phyloP scores from a whole-genome alignment of 1,139 yeast genomes.

The Kazachstania sp. region DNA sequence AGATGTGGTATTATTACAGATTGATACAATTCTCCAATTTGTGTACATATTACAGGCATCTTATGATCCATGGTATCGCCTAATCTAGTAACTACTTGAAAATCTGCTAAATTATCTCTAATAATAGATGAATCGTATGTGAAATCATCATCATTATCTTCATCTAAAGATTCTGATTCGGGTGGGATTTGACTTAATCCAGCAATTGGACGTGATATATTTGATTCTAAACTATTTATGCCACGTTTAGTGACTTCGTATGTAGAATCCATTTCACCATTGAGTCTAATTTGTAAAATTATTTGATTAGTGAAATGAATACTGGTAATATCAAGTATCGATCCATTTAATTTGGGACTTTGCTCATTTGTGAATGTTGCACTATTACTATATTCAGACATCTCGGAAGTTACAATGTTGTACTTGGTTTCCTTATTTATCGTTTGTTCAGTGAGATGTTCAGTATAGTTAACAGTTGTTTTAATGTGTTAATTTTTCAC shows the following conservation, averaged over 20 bases:
- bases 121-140: slow-evolving; percentile 14
- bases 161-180: slow-evolving; percentile 7
- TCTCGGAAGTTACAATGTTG: no score
- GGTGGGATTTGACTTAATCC: slow-evolving; percentile 5
- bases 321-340: slow-evolving; percentile 11
- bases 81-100: slow-evolving; percentile 21
- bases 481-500: no score
- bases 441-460: no score
- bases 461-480: no score
- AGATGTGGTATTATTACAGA: slow-evolving; percentile 18
- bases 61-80: slow-evolving; percentile 29
- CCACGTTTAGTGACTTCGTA: slow-evolving; percentile 31
- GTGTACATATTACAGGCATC: slow-evolving; percentile 25
- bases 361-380: slow-evolving; percentile 2
- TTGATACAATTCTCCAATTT: slow-evolving; percentile 24
- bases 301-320: slow-evolving; percentile 27
- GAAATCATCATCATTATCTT: slow-evolving; percentile 11
- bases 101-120: slow-evolving; percentile 23
- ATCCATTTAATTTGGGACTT: not conserved
- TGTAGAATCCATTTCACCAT: slow-evolving; percentile 38
- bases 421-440: no score
- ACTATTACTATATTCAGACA: slow-evolving; percentile 11
- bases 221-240: slow-evolving; percentile 10
- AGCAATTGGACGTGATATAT: slow-evolving; percentile 12
- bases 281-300: slow-evolving; percentile 29